phyloP scores from a whole-genome alignment of 208 protist genomes.

The Trypanosomatidae sp. region DNA sequence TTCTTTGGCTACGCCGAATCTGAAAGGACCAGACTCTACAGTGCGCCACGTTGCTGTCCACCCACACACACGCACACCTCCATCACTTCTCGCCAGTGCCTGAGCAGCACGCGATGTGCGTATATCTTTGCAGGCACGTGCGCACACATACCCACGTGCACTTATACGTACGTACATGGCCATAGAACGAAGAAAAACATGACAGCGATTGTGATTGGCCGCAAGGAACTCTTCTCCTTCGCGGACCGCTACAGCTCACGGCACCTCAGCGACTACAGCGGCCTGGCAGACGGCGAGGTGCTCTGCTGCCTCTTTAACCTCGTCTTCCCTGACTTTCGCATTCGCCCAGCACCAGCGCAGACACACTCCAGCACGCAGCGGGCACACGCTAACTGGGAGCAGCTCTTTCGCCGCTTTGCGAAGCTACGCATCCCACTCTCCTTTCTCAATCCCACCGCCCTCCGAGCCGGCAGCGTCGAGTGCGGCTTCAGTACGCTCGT shows the following conservation, averaged over 20 bases:
- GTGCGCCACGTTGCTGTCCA: background rate
- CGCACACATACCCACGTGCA: background rate
- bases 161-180: background rate
- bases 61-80: background rate
- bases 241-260: slow-evolving; percentile 64
- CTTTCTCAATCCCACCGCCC: slow-evolving; percentile 45
- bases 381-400: slow-evolving; percentile 56
- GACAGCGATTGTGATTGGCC: slow-evolving; percentile 53
- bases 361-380: slow-evolving; percentile 67
- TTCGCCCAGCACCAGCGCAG: slow-evolving; percentile 54
- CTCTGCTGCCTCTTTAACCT: slow-evolving; percentile 66
- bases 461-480: slow-evolving; percentile 35
- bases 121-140: background rate
- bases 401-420: slow-evolving; percentile 44
- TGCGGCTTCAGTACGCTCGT: slow-evolving; percentile 71
- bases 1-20: background rate
- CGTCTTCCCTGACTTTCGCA: slow-evolving; percentile 58
- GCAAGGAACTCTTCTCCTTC: slow-evolving; percentile 83
- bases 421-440: slow-evolving; percentile 48
- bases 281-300: slow-evolving; percentile 58
- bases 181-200: slow-evolving; percentile 1
- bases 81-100: background rate
- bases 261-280: slow-evolving; percentile 54
- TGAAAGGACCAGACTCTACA: background rate
- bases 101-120: background rate